Conservation (phyloP, 192 early-diverging fungal species). For the Umbelopsis sp. region DNA sequence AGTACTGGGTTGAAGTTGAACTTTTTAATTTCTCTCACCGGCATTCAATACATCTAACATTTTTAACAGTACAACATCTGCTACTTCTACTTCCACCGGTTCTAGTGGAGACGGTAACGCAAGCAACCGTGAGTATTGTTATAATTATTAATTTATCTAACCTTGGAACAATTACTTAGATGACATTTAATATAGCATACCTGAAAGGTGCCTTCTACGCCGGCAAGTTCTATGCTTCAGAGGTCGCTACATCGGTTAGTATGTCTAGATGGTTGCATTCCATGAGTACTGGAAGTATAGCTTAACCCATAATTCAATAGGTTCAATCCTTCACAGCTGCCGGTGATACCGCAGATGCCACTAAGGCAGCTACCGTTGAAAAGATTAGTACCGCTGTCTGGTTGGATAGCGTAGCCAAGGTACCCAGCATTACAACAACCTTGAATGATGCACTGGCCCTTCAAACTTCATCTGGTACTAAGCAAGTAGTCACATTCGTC, state of each 20-base stretch:
- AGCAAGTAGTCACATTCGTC: slow-evolving; percentile 30
- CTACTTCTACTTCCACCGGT: background rate
- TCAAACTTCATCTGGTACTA: background rate
- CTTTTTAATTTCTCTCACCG: too few species aligned
- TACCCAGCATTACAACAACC: background rate
- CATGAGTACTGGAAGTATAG: background rate
- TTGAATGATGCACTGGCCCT: background rate
- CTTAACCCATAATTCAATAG: background rate
- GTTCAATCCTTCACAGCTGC: background rate
- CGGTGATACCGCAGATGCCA: background rate
- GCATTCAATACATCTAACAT: background rate
- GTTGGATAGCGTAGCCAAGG: slow-evolving; percentile 1
- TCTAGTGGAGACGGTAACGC: background rate
- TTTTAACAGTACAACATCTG: background rate
- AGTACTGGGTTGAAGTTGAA: background rate
- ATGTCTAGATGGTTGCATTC: background rate
- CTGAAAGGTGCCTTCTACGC: background rate
- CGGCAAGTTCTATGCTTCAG: background rate
- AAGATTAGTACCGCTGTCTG: background rate
- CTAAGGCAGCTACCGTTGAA: background rate
- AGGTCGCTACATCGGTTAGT: slow-evolving; percentile 8
- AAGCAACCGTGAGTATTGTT: background rate
- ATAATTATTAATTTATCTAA: background rate
- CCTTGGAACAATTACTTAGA: background rate
- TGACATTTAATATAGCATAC: background rate